phyloP scores from a whole-genome alignment of 164 flowering plant species.

The Brasenia schreberi region DNA sequence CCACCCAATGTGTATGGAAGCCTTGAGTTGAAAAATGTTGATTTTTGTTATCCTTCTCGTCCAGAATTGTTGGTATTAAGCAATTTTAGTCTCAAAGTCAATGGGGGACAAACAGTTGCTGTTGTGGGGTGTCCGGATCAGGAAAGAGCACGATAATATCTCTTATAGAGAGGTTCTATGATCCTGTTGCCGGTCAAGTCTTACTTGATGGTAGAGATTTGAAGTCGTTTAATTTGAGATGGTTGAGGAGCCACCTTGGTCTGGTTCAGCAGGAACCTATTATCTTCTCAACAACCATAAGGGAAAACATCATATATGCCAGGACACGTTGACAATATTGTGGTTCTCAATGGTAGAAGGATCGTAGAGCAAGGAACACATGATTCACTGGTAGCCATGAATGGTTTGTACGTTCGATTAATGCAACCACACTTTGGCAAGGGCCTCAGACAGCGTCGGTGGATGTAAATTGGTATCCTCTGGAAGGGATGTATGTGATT shows the following conservation, averaged over 20 bases:
- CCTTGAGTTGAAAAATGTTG: conserved; percentile 77
- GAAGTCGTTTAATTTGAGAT: conserved; percentile 63
- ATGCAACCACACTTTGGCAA: conserved; percentile 95
- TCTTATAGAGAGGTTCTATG: conserved; percentile 80
- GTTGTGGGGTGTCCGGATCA: conserved; percentile 97
- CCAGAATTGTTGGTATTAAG: conserved; percentile 78
- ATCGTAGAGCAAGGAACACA: conserved; percentile 95
- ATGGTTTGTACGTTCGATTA: conserved; percentile 75
- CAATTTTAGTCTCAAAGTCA: conserved; percentile 83
- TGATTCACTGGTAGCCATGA: conserved; percentile 59
- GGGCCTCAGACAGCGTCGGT: conserved; percentile 78
- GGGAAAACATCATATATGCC: conserved; percentile 92
- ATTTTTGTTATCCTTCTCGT: conserved; percentile 87
- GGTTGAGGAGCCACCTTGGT: conserved; percentile 93
- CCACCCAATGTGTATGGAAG: conserved; percentile 90
- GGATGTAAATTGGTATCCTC: conserved; percentile 1
- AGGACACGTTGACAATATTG: conserved; percentile 98
- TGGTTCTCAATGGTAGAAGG: conserved; percentile 87
- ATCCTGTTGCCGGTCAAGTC: conserved; percentile 87
- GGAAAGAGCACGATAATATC: conserved; percentile 96
- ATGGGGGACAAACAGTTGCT: conserved; percentile 95
- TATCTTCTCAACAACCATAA: conserved; percentile 81
- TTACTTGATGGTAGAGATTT: conserved; percentile 80
- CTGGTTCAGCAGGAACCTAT: conserved; percentile 95
- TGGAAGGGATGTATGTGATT: background rate